A percentile compares a stretch with the other conserved stretches of the same genome.
Evolutionary conservation across 495 filamentous ascomycete genomes (phyloP).

Genomic region (Corynascus novoguineensis): DNA sequence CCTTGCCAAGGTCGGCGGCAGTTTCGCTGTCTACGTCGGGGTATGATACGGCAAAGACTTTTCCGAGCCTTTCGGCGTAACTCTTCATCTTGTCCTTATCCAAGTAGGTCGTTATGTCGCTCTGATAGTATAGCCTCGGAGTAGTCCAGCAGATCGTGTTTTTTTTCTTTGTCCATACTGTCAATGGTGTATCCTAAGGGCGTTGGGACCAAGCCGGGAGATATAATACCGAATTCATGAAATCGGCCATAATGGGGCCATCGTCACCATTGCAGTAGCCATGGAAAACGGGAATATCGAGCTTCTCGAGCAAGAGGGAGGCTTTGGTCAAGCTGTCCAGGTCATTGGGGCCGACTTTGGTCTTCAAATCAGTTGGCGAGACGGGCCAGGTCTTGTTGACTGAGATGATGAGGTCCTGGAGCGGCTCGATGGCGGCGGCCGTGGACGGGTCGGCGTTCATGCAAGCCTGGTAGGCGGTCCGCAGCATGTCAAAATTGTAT

Average conservation of each 20-base stretch:
- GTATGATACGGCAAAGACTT: background rate
- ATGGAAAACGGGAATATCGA: background rate
- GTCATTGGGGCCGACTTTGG: background rate
- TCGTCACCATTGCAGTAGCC: background rate
- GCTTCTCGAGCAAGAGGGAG: slow-evolving; percentile 1
- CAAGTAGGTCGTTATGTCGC: slow-evolving; percentile 15
- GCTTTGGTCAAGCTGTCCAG: background rate
- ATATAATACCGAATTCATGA: slow-evolving; percentile 9
- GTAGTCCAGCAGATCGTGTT: background rate
- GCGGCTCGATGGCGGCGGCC: slow-evolving; percentile 49
- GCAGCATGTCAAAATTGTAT: slow-evolving; percentile 62
- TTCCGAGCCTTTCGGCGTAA: background rate
- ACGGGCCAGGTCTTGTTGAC: slow-evolving; percentile 14
- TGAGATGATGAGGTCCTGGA: slow-evolving; percentile 41
- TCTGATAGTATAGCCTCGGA: background rate
- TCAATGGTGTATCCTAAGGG: no score
- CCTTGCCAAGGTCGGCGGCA: background rate
- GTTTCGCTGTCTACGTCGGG: slow-evolving; percentile 3
- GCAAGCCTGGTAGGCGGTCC: slow-evolving; percentile 59
- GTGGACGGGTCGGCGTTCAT: slow-evolving; percentile 53
- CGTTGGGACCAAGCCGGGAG: background rate
- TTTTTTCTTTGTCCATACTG: background rate
- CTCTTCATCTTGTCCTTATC: slow-evolving; percentile 56
- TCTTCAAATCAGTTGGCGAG: background rate
- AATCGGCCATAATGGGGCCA: background rate